Evolutionary conservation across 2,329 filamentous ascomycete species (phyloP), one percentile per base, ranked within the genome.

Genomic region (Venturia pyrina): DNA sequence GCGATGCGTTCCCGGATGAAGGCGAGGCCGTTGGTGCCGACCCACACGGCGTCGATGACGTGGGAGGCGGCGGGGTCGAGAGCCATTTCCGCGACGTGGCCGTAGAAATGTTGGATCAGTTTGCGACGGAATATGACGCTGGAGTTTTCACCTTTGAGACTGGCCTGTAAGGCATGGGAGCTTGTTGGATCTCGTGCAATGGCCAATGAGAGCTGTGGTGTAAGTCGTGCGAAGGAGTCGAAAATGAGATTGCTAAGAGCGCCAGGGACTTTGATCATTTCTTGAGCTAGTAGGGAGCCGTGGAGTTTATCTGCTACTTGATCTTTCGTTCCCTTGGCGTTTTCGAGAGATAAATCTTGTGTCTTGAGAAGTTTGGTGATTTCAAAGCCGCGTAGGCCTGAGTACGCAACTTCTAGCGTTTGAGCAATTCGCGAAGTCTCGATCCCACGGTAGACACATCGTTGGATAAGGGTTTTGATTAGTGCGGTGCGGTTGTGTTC

Each of bases 381-480:
- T 70, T 75, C 86, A 75, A 75, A 81, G 69, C 81, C 81, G n/a
- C 80, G 74, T n/a, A 74, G 70, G 0, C 75, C 77, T 60, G 80
- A 80, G 72, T 85, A 87, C 40, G 83, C 81, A 24, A 83, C 79
- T 68, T 86, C 82, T 11, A 90, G 78, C 53, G 62, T 50, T 44
- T 78, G 77, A 5, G 84, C 82, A 65, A 89, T 80, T 8, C 79
- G 79, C 46, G 79, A 76, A 1, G 81, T 82, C 70, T 88, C 81
- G 32, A 86, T 80, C 4, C 80, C 80, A 66, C 93, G 87, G 11
- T 87, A 86, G 5, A 85, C 78, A 73, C 91, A 96, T 68, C 93
- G 85, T 75, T 97, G 91, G 68, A 98, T 88, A 3, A 98, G 79
- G 0, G 88, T 87, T 73, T 88, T 90, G 71, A 97, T 84, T 13